Evolutionary conservation across 164 flowering plant species (phyloP).

Genomic region (Tetrastigma voinierianum): DNA sequence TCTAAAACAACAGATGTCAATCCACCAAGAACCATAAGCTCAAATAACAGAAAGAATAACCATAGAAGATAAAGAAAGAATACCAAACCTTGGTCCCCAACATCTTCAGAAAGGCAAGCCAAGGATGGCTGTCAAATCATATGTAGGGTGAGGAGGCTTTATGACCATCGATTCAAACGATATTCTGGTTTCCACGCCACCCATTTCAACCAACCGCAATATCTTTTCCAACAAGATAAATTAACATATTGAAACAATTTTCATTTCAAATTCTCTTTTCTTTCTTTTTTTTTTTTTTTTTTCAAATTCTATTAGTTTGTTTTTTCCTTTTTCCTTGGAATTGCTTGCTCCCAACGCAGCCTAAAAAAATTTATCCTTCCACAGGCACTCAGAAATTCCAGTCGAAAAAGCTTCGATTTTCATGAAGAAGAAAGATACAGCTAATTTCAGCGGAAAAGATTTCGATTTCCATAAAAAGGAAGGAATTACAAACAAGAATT

Average conservation of each 20-base stretch:
- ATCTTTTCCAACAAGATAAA: not conserved
- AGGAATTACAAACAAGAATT: too few relatives aligned
- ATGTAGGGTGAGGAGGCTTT: conserved; percentile 76
- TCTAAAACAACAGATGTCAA: not conserved
- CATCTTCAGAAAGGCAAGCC: conserved; percentile 79
- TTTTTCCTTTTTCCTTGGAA: too few relatives aligned
- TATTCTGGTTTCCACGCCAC: conserved; percentile 21
- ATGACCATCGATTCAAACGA: conserved; percentile 30
- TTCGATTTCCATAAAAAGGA: too few relatives aligned
- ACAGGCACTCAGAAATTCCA: too few relatives aligned
- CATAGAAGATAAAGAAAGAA: not conserved
- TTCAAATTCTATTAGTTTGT: too few relatives aligned
- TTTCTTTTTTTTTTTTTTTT: too few relatives aligned
- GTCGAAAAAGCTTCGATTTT: too few relatives aligned
- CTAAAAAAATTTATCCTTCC: too few relatives aligned
- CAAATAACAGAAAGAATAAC: not conserved
- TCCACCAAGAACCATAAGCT: not conserved
- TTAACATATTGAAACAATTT: not conserved
- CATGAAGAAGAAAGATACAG: too few relatives aligned
- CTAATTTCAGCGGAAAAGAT: too few relatives aligned
- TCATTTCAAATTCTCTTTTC: too few relatives aligned
- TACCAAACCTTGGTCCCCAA: conserved; percentile 55
- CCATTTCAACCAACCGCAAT: conserved; percentile 30
- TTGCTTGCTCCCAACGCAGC: too few relatives aligned
- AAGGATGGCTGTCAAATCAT: conserved; percentile 72